phyloP scores from a whole-genome alignment of 2,329 filamentous ascomycete species.

The Cercospora brassicicola region DNA sequence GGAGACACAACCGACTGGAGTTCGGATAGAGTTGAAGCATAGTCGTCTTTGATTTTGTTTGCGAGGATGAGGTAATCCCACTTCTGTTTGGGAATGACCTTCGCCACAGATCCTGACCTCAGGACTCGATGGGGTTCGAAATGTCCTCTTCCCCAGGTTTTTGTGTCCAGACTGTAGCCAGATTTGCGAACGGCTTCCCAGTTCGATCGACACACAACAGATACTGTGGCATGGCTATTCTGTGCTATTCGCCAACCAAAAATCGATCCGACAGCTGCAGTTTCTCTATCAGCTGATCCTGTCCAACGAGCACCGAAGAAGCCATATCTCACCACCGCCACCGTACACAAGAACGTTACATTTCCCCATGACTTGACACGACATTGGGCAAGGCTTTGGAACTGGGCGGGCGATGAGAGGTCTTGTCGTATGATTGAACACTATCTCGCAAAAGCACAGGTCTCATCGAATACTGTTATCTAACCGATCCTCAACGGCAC shows the following conservation, averaged over 20 bases:
- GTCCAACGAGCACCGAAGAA: background rate
- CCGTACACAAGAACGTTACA: conserved; percentile 22
- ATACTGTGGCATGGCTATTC: conserved; percentile 22
- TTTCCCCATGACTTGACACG: conserved; percentile 5
- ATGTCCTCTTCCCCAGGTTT: conserved; percentile 28
- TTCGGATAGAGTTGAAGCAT: conserved; percentile 19
- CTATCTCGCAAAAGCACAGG: background rate
- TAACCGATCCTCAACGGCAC: background rate
- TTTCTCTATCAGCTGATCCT: background rate
- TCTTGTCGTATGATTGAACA: background rate
- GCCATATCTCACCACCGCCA: conserved; percentile 21
- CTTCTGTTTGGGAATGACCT: conserved; percentile 4
- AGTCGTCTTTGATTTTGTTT: conserved; percentile 28
- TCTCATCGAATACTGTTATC: background rate
- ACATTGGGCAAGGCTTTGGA: background rate
- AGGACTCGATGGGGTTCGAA: conserved; percentile 27
- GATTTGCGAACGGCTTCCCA: conserved; percentile 21
- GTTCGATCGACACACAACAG: conserved; percentile 31
- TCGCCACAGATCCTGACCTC: conserved; percentile 12
- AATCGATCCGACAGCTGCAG: conserved; percentile 28
- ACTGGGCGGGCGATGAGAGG: background rate
- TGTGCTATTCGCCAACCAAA: conserved; percentile 33
- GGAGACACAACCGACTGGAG: conserved; percentile 18
- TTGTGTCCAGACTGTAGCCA: conserved; percentile 27
- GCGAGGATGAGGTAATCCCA: conserved; percentile 32